Evolutionary conservation across 2,329 filamentous ascomycete species (phyloP), one percentile per base, ranked within the genome.

Genomic region (Pseudocercospora eumusae): DNA sequence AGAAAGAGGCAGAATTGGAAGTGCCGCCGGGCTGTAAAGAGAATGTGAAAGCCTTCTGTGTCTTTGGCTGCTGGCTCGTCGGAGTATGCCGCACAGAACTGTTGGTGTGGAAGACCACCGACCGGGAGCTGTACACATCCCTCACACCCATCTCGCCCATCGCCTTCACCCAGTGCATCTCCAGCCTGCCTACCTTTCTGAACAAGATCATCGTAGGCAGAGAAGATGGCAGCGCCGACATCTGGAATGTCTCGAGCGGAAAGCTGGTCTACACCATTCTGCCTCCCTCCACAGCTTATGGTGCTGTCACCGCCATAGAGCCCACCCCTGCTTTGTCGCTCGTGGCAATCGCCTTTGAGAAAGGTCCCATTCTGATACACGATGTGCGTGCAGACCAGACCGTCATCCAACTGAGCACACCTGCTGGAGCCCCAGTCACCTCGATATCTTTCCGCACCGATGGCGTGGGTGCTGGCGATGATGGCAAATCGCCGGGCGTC

Each of bases 151-250:
- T 84, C 57, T 85, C 84, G 4, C 82, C 84, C 63, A 80, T 84
- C 0, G 78, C 82, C 1, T 86, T 97, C 61, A 92, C 90, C 0
- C 90, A 90, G 23, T 87, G 88, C 55, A 84, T 96, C 68, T 89
- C 87, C 74, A 96, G 86, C 71, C 92, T 98, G 88, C 93, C 93
- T 1, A 98, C 95, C 0, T 96, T 92, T 76, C 78, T 99, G 64
- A 99, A 99, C 82, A 99, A 99, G 77, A 85, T 99, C 49, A 92
- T 98, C 67, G 90, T 92, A 2, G 96, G 92, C 9, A 88, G 92
- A 70, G 85, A 85, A 66, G 92, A 99, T 75, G 95, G 95, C 6
- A 89, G 88, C 75, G 88, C 97, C 8, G 95, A 99, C 73, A 96
- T 99, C 56, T 99, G 95, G 93, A 99, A 99, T 73, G 81, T 99